Base-by-base conservation (phyloP, 192 early-diverging fungal genomes). In the Mortierella hygrophila region DNA sequence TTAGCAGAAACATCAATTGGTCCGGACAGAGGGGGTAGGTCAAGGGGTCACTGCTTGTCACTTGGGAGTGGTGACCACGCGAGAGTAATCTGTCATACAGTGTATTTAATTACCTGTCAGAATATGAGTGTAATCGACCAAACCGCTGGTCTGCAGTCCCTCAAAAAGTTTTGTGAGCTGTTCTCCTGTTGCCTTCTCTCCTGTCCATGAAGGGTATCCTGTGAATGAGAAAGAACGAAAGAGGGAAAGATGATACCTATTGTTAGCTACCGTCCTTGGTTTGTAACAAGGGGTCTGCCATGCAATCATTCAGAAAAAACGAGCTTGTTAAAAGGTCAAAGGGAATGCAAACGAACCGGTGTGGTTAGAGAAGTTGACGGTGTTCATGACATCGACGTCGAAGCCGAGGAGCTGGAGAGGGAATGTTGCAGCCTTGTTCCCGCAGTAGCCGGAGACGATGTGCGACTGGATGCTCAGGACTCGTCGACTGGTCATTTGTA, bases 291-390 rank as follows among this genome's bases (percentile, higher is more conserved):
- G 40, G 6, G 32, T 65, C 1, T 5, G 8, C 9, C 41, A 38
- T n/a, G 54, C 44, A 41, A 54, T 49, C 40, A 72, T 44, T 49
- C n/a, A 52, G 18, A 21, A 52, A 52, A 52, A 52, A 3, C 16
- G 18, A 21, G 18, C 35, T 32, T 68, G 65, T 21, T 41, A 40
- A 42, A 6, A 44, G 46, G 11, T 4, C 16, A 44, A 40, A 18
- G 8, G 40, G 57, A 18, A 54, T 23, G 6, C 52, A 35, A 35
- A 81, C 76, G 82, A 60, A 93, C 93, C 96, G 11, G 95, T 96
- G 89, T 99, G 98, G 88, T 99, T 99, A 72, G 96, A 97, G 82
- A 99, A 95, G 83, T 96, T 96, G 35, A 99, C 97, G 1, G 97
- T 96, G 91, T 97, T 97, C 68, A 98, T 89, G 4, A 96, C 95